These are phyloP conservation scores for Choricystis sp. DNA, from an alignment of 139 green algal genomes.

Conservation along the genomic window DNA sequence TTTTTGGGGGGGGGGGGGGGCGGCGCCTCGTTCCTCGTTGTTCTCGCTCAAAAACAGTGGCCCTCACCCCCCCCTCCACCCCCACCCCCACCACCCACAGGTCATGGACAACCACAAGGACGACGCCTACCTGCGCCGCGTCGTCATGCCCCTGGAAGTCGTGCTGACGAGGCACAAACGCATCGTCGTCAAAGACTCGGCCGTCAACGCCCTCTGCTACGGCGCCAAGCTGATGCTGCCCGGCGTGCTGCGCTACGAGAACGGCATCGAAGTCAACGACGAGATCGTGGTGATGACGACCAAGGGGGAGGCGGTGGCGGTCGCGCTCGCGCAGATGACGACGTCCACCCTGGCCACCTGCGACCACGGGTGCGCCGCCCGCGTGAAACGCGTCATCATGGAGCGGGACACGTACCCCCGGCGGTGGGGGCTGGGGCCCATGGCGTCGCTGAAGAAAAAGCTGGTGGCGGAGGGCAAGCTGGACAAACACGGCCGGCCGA, in stretches of 20 bases:
- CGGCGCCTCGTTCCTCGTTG: no score
- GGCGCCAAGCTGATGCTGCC: slow-evolving; percentile 98
- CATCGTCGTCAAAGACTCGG: slow-evolving; percentile 91
- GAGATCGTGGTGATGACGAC: slow-evolving; percentile 98
- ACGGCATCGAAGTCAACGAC: slow-evolving; percentile 80
- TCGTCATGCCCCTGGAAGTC: slow-evolving; percentile 89
- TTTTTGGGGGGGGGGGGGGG: no score
- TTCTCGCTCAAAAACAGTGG: no score
- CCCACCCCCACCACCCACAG: no score
- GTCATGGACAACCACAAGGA: slow-evolving; percentile 86
- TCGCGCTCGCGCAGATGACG: slow-evolving; percentile 93
- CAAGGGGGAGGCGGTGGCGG: slow-evolving; percentile 94
- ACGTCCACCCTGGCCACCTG: slow-evolving; percentile 85
- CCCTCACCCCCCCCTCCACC: no score
- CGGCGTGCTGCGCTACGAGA: slow-evolving; percentile 79
- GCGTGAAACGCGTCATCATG: slow-evolving; percentile 97
- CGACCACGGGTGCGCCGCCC: slow-evolving; percentile 89
- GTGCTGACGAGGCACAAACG: slow-evolving; percentile 93
- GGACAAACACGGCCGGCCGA: slow-evolving; percentile 91
- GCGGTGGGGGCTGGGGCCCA: slow-evolving; percentile 83
- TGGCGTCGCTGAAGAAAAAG: slow-evolving; percentile 92
- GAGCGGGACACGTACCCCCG: slow-evolving; percentile 98
- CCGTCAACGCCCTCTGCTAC: slow-evolving; percentile 98
- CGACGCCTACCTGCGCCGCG: slow-evolving; percentile 78
- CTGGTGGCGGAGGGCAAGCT: slow-evolving; percentile 87